Evolutionary conservation across 1,284 basidiomycete genomes (phyloP).

Genomic region (Pascua sp.): DNA sequence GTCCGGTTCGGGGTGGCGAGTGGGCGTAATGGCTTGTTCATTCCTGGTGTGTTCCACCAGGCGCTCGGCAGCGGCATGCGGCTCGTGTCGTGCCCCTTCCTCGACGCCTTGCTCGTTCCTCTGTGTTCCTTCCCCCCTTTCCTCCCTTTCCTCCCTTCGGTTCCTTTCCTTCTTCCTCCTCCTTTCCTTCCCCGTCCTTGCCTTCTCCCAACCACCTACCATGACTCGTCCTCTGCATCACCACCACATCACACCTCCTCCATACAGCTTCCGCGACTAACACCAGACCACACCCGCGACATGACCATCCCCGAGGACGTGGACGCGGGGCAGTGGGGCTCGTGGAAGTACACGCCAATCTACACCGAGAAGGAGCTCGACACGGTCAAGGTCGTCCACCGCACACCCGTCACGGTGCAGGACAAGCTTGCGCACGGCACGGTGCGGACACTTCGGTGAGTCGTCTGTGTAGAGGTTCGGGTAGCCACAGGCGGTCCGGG

Average conservation of each 20-base stretch:
- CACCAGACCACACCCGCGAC: conserved; percentile 5
- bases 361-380: conserved; percentile 48
- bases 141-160: no score
- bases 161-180: no score
- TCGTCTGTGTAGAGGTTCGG: conserved; percentile 46
- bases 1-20: no score
- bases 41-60: no score
- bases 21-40: no score
- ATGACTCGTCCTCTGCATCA: background rate
- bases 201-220: no score
- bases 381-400: conserved; percentile 63
- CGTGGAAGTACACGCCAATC: conserved; percentile 48
- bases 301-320: conserved; percentile 2
- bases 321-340: conserved; percentile 23
- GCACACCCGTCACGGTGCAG: conserved; percentile 61
- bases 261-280: background rate
- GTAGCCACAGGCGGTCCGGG: conserved; percentile 23
- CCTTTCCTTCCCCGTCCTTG: no score
- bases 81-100: no score
- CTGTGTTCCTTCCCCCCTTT: no score
- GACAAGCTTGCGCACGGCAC: conserved; percentile 69
- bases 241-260: background rate
- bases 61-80: no score
- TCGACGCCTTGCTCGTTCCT: no score
- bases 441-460: conserved; percentile 51